These are phyloP conservation scores for Ophiostoma pallidulum DNA, from an alignment of 2,329 filamentous ascomycete genomes.

Conservation along the genomic window DNA sequence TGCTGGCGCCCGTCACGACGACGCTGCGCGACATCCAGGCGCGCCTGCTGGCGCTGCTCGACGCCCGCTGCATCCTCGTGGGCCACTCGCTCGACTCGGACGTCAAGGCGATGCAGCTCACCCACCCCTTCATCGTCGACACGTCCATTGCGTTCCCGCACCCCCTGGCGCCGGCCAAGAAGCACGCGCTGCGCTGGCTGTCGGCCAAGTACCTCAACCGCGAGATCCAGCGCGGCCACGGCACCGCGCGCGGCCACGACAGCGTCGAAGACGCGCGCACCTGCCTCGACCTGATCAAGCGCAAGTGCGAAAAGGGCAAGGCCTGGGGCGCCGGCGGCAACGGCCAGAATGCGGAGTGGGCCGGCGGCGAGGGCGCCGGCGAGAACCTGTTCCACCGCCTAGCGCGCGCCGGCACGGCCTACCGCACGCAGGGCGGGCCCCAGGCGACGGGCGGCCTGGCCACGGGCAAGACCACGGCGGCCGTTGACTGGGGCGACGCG, in stretches of 20 bases:
- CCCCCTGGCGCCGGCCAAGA: conserved; percentile 77
- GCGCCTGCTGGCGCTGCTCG: conserved; percentile 62
- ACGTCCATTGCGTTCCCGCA: conserved; percentile 87
- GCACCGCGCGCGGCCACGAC: conserved; percentile 65
- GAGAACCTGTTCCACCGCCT: conserved; percentile 89
- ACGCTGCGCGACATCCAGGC: conserved; percentile 74
- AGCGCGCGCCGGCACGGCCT: conserved; percentile 50
- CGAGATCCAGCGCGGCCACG: conserved; percentile 75
- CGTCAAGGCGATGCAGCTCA: conserved; percentile 71
- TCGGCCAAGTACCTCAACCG: conserved; percentile 75
- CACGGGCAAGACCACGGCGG: conserved; percentile 55
- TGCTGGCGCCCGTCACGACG: conserved; percentile 75
- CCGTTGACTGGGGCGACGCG: conserved; percentile 86
- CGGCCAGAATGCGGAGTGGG: conserved; percentile 8
- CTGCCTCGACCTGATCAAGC: conserved; percentile 84
- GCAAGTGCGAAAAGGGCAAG: conserved; percentile 90
- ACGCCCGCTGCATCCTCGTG: conserved; percentile 62
- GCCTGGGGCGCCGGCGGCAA: conserved; percentile 58
- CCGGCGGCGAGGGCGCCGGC: conserved; percentile 55
- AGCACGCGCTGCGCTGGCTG: conserved; percentile 84
- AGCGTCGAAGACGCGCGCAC: conserved; percentile 87
- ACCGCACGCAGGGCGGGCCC: conserved; percentile 50
- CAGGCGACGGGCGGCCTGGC: conserved; percentile 46
- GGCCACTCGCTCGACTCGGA: conserved; percentile 79
- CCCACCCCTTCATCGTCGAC: conserved; percentile 89